phyloP scores from a whole-genome alignment of 2,329 filamentous ascomycete species.

The Penicillium sclerotiorum region DNA sequence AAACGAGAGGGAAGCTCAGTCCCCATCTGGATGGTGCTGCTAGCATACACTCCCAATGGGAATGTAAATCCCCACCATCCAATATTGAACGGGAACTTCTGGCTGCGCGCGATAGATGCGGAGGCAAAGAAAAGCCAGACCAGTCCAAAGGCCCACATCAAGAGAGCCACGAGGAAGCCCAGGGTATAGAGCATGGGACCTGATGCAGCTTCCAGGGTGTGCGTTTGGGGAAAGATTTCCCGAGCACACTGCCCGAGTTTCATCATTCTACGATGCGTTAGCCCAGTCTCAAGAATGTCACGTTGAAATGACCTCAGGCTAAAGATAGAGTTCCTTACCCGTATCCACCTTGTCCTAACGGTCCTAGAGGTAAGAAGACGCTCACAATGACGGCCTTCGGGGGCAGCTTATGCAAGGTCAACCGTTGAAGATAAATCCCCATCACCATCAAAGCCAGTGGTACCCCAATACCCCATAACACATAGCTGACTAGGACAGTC shows the following conservation, averaged over 20 bases:
- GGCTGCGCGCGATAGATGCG: conserved; percentile 36
- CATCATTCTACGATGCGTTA: conserved; percentile 41
- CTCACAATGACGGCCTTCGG: conserved; percentile 69
- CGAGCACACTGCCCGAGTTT: conserved; percentile 54
- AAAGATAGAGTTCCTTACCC: conserved; percentile 32
- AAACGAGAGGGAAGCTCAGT: conserved; percentile 58
- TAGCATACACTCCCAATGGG: conserved; percentile 60
- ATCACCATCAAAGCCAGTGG: conserved; percentile 66
- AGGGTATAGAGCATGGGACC: conserved; percentile 38
- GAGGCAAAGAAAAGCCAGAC: conserved; percentile 46
- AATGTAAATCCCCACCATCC: conserved; percentile 67
- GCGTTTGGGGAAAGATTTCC: conserved; percentile 36
- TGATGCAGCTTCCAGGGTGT: conserved; percentile 32
- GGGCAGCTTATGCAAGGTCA: conserved; percentile 69
- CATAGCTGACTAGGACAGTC: conserved; percentile 66
- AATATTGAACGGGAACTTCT: conserved; percentile 61
- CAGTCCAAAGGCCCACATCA: conserved; percentile 44
- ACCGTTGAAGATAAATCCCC: conserved; percentile 69
- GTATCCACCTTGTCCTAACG: conserved; percentile 68
- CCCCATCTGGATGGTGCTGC: conserved; percentile 47
- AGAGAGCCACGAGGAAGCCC: conserved; percentile 40
- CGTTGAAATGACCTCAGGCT: not conserved
- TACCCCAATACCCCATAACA: conserved; percentile 70
- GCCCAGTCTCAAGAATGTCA: not conserved
- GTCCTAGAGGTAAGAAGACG: conserved; percentile 68